These are phyloP conservation scores for Strigomonas oncopelti DNA, from an alignment of 208 protist genomes.

Conservation along the genomic window DNA sequence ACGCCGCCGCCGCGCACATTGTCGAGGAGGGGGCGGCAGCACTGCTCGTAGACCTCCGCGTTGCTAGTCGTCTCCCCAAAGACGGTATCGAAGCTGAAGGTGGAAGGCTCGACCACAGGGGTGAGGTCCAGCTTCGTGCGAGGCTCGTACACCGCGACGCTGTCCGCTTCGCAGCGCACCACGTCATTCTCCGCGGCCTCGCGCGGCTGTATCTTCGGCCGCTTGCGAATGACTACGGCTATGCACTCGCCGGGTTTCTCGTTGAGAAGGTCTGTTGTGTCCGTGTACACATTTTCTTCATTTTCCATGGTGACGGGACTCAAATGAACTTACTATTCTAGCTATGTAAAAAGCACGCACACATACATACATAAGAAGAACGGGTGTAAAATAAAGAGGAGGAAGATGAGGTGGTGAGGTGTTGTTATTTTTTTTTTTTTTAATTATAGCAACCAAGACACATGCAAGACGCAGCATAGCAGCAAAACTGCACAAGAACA, in stretches of 20 bases:
- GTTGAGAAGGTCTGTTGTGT: too few species aligned
- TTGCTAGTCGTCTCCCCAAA: conserved; percentile 90
- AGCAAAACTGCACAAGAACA: not conserved
- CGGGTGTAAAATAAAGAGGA: too few species aligned
- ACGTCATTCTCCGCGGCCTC: conserved; percentile 77
- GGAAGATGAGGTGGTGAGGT: too few species aligned
- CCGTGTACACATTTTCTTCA: too few species aligned
- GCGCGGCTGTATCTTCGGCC: conserved; percentile 46
- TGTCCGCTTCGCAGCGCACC: conserved; percentile 49
- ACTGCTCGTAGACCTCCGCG: conserved; percentile 88
- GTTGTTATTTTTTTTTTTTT: too few species aligned
- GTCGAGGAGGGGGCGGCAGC: conserved; percentile 92
- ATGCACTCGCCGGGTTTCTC: conserved; percentile 23
- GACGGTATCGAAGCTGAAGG: conserved; percentile 95
- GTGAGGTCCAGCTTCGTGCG: conserved; percentile 95
- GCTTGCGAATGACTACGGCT: conserved; percentile 76
- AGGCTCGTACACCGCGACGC: conserved; percentile 87
- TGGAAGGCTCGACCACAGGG: conserved; percentile 95
- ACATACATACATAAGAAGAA: too few species aligned
- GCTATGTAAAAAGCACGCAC: too few species aligned
- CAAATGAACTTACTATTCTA: too few species aligned
- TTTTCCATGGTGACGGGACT: too few species aligned
- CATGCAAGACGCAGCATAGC: not conserved
- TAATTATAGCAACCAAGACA: too few species aligned
- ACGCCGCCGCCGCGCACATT: conserved; percentile 94